phyloP scores from a whole-genome alignment of 1,139 yeast species.

The Eremothecium cymbalariae region DNA sequence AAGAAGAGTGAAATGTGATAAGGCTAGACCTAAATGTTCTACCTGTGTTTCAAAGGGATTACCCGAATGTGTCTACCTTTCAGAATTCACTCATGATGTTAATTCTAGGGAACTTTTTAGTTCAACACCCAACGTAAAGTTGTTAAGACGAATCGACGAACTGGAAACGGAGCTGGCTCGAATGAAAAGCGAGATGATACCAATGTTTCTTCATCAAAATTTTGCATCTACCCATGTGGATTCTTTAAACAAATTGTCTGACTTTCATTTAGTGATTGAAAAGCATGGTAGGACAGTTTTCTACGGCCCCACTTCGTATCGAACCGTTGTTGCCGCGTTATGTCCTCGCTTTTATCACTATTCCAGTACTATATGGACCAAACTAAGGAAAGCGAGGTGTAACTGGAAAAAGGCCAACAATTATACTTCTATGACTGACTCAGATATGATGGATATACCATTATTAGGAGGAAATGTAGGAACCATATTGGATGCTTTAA shows the following conservation, averaged over 20 bases:
- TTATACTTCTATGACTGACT: constrained; percentile 12
- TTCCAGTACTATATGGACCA: constrained; percentile 8
- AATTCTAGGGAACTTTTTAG: constrained; percentile 19
- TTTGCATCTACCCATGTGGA: neutral
- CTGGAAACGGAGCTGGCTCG: constrained; percentile 15
- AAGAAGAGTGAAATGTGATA: constrained; percentile 30
- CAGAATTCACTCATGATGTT: constrained; percentile 17
- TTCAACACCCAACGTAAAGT: constrained; percentile 21
- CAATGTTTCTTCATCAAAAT: constrained; percentile 1
- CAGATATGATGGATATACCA: constrained; percentile 11
- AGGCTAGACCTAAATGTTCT: constrained; percentile 24
- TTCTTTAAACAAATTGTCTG: constrained; percentile 8
- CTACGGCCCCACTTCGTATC: constrained; percentile 27
- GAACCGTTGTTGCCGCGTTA: constrained; percentile 15
- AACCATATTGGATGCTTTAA: constrained; percentile 14
- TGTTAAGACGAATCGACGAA: constrained; percentile 17
- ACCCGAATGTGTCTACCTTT: constrained; percentile 22
- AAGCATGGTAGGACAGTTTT: constrained; percentile 16
- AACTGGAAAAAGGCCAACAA: constrained; percentile 10
- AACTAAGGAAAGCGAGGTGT: constrained; percentile 11
- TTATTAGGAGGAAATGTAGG: constrained; percentile 4
- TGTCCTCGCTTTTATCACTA: constrained; percentile 17
- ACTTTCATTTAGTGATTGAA: constrained; percentile 1
- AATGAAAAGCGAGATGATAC: constrained; percentile 2
- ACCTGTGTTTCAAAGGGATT: constrained; percentile 22